Evolutionary conservation across 345 rosid genomes (phyloP), one percentile per base, ranked within the genome.

Genomic region (Populus nigra): DNA sequence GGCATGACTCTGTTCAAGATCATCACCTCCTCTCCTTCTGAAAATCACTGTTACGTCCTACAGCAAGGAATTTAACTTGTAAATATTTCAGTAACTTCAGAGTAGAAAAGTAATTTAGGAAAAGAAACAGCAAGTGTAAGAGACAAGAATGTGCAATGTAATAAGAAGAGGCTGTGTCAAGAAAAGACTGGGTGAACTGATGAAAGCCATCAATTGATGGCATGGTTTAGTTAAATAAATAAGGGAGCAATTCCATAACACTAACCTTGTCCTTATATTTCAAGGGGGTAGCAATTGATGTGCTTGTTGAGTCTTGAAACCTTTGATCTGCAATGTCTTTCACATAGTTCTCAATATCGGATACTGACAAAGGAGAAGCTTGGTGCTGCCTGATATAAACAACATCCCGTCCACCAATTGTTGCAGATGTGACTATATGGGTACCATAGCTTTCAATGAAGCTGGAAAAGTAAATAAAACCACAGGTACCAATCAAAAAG

Each of bases 21-120:
- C 98, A 65, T 96, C 99, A 22, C 99, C 99, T 77, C 99, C 99
- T 86, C 99, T 91, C 86, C 99, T 85, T 90, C 99, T 86, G 83
- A 91, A 96, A 77, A 96, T 96, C 69, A 96, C 98, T 80, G 99
- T 92, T 69, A 93, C 93, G 82, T 96, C 98, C 99, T 96, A 89
- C 95, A 93, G 83, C 69, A 89, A 82, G 78, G 75, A 86, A 74
- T 73, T 68, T 38, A 63, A 50, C 25, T 55, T 76, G 68, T 67
- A 71, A 45, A 7, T 29, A 68, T 73, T 81, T 77, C 62, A 68
- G 81, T 77, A 45, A 70, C 31, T 67, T 16, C 47, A 82, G 27
- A 41, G 47, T 9, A 74, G 10, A 75, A 33, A 63, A 68, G 1
- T 2, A 39, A 29, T 18, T 27, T 31, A 33, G 38, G 22, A 18